A percentile compares a stretch with the other conserved stretches of the same genome.
phyloP scores from a whole-genome alignment of 805 yeast genomes.

The Grigorovia humatica region DNA sequence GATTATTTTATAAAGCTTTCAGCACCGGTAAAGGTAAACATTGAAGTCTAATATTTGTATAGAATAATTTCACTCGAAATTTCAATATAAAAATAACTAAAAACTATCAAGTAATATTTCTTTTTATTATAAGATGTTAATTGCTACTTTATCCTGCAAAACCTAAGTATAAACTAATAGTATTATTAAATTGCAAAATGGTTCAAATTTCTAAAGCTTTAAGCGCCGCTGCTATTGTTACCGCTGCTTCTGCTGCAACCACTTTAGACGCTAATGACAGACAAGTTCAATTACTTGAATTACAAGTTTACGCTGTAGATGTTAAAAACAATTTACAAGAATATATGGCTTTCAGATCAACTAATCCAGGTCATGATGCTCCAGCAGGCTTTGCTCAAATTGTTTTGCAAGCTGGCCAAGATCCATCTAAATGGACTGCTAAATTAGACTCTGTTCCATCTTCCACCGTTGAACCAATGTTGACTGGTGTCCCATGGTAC shows the following conservation, averaged over 20 bases:
- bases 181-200: neutral
- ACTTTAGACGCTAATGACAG: slow-evolving; percentile 2
- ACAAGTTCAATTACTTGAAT: slow-evolving; percentile 4
- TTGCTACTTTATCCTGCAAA: too few relatives aligned
- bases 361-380: slow-evolving; percentile 6
- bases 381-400: slow-evolving; percentile 5
- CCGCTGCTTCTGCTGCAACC: slow-evolving; percentile 5
- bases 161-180: too few relatives aligned
- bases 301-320: slow-evolving; percentile 8
- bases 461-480: slow-evolving; percentile 18
- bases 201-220: neutral
- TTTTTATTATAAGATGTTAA: too few relatives aligned
- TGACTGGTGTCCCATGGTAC: slow-evolving; percentile 30
- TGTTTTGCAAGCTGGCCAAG: slow-evolving; percentile 5
- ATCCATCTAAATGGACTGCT: slow-evolving; percentile 27
- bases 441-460: slow-evolving; percentile 18
- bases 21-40: too few relatives aligned
- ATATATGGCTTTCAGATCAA: slow-evolving; percentile 4
- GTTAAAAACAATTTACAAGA: slow-evolving; percentile 4
- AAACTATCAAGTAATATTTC: too few relatives aligned
- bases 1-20: too few relatives aligned
- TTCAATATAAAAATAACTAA: too few relatives aligned
- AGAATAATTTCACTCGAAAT: too few relatives aligned
- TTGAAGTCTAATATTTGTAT: too few relatives aligned
- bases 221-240: neutral